Base-by-base conservation (phyloP, 768 basidiomycete genomes). In the Leccinellum rugosiceps region DNA sequence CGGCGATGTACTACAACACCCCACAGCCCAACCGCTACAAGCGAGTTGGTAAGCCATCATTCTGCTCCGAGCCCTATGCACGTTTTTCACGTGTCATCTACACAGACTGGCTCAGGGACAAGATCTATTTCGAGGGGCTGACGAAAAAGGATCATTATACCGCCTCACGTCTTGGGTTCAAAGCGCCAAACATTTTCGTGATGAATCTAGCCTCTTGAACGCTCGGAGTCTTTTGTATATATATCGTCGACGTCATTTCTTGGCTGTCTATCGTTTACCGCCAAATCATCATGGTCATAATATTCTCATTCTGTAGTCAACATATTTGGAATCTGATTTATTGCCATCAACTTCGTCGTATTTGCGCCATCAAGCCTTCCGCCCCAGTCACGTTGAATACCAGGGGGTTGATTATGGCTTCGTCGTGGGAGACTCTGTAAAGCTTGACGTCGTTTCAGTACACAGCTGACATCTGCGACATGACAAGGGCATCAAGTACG, bases 21-120 rank as follows among this genome's bases (percentile, higher is more conserved):
- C 69, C 75, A 63, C 77, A 43, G 69, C 77, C 77, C 1, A 78
- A 80, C 55, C 78, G 82, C 51, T 77, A 80, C 68, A 82, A 78
- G 63, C 84, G 89, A 51, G 82, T 83, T 26, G 87, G 87, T 88
- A 62, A 62, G 87, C 77, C 4, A 26, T 34, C 44, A 3, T 46
- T 46, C 8, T 21, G 7, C 13, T 49, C 17, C 4, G 23, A 8
- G 34, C 10, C 3, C n/a, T 23, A 32, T n/a, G 17, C 35, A 34
- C 45, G 23, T 21, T 30, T 43, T 63, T 4, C 45, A 66, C 43
- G 14, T 35, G 17, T 38, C 14, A 35, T 32, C 46, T 47, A 25
- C 41, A 6, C 56, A 90, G 90, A 92, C 64, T 92, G 89, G 88
- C 79, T 92, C 19, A 80, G 87, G 45, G 91, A 92, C 54, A 78